Evolutionary conservation across 2,329 filamentous ascomycete species (phyloP), one percentile per base, ranked within the genome.

Genomic region (Aspergillus sp.): DNA sequence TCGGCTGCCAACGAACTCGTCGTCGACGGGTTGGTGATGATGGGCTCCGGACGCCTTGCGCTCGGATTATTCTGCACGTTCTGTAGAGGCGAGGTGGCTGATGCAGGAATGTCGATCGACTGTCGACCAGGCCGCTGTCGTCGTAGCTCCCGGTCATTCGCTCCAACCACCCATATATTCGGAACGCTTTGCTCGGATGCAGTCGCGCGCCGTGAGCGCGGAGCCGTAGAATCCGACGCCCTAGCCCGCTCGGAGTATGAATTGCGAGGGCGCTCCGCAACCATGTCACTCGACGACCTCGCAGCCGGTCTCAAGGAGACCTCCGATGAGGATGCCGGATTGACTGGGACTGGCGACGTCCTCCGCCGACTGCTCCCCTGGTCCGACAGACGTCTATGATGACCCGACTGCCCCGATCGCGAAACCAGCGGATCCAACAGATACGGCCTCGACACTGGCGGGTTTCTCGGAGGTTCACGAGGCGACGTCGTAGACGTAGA

Each of bases 371-470:
- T 60, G 54, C 59, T 65, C 9, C 65, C 71, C 53, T 74, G 73
- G 36, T 78, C 76, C 1, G 76, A 78, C 18, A 73, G 66, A 18
- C 70, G 68, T 57, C 76, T 68, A 54, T 71, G 74, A 54, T 78
- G 76, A 10, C 58, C 63, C 20, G 64, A 58, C 4, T 59, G 29
- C 22, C 57, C 61, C 18, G 70, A 56, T 2, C 65, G 68, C 11
- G 71, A 51, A 2, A 65, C 59, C 4, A 68, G 57, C n/a, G 73
- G 66, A 31, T 72, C 70, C 24, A 77, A 64, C 24, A 75, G 62
- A 64, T 75, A 71, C 4, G 73, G 73, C 32, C 75, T 66, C 3
- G 71, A 73, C 11, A 69, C 63, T 2, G 71, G 68, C 5, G 71
- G 69, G 26, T 66, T 68, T 54, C 69, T 65, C 6, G 65, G 58